Base-by-base conservation (phyloP, 2,329 filamentous ascomycete species). In the Hysterium pulicare region DNA sequence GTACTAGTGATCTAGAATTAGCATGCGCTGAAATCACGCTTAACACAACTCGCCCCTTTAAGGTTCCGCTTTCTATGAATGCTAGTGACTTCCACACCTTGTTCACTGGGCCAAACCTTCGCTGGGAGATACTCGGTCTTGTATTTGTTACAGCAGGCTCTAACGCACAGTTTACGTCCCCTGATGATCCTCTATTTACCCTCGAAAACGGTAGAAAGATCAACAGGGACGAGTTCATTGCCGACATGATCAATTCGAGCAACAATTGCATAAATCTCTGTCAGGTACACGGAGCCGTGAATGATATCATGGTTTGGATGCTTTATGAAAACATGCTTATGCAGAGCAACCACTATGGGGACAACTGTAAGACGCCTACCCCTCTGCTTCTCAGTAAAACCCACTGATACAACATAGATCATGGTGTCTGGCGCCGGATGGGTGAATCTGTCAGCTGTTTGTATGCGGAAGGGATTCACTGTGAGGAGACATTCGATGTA, bases 251-350 rank as follows among this genome's bases (percentile, higher is more conserved):
- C 21, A 58, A 64, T 40, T 53, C 57, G n/a, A 59, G 52, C 17
- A 63, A 66, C 21, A 56, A 61, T 21, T 66, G 62, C 38, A 64
- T 66, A 42, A 59, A 51, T 35, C 50, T 65, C 5, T 64, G 61
- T 32, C 59, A 64, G 35, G 54, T 57, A 22, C 61, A 66, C 34
- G 61, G 61, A 9, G 58, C 59, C 16, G 61, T 65, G 4, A 66
- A 64, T 30, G 62, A 66, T 34, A 53, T 66, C 38, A 63, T 64
- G 59, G 54, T 64, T 2, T 64, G 59, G 52, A 48, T 64, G 6
- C 41, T 64, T 1, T 64, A 62, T 38, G 45, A 40, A 26, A 61
- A 62, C 36, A 52, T 61, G 51, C 46, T 62, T 24, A 49, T 64
- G 4, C 53, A 54, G 10, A 61, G 60, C 39, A 62, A 58, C 38